A percentile compares a stretch with the other conserved stretches of the same genome.
phyloP scores from a whole-genome alignment of 176 grass and related monocot genomes.

The Leersia perrieri region DNA sequence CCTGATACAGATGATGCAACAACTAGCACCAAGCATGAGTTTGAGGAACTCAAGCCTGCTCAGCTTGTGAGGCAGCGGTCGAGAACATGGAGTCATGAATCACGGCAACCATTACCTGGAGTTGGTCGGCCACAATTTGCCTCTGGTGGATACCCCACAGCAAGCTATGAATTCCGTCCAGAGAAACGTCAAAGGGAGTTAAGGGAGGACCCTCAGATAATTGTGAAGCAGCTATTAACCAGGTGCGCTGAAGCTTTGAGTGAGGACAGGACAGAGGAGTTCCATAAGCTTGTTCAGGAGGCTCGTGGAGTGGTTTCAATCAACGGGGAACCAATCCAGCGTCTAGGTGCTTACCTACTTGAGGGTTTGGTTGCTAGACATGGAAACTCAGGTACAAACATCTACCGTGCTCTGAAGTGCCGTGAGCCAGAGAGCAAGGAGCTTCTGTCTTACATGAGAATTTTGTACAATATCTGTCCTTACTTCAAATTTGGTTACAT shows the following conservation, averaged over 20 bases:
- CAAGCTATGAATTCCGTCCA: constrained; percentile 58
- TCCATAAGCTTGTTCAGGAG: constrained; percentile 65
- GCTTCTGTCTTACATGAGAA: constrained; percentile 87
- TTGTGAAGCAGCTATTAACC: constrained; percentile 69
- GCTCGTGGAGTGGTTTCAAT: constrained; percentile 64
- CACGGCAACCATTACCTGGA: constrained; percentile 35
- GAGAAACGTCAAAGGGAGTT: constrained; percentile 64
- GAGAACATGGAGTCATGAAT: constrained; percentile 73
- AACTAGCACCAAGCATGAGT: constrained; percentile 41
- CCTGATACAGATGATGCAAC: constrained; percentile 66
- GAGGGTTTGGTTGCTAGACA: constrained; percentile 89
- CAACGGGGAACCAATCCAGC: constrained; percentile 74
- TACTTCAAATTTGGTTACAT: constrained; percentile 99
- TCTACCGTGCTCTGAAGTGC: constrained; percentile 71
- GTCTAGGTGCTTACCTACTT: constrained; percentile 80
- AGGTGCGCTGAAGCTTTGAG: constrained; percentile 72
- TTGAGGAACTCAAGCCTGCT: constrained; percentile 54
- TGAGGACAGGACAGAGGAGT: constrained; percentile 64
- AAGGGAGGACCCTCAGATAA: constrained; percentile 48
- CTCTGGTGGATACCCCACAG: constrained; percentile 33
- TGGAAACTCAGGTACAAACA: constrained; percentile 74
- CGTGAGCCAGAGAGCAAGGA: constrained; percentile 73
- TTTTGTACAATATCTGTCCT: constrained; percentile 83
- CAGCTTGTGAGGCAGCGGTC: constrained; percentile 53
- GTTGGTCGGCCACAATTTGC: constrained; percentile 27